phyloP scores from a whole-genome alignment of 306 rosid species.

The Urtica urens region DNA sequence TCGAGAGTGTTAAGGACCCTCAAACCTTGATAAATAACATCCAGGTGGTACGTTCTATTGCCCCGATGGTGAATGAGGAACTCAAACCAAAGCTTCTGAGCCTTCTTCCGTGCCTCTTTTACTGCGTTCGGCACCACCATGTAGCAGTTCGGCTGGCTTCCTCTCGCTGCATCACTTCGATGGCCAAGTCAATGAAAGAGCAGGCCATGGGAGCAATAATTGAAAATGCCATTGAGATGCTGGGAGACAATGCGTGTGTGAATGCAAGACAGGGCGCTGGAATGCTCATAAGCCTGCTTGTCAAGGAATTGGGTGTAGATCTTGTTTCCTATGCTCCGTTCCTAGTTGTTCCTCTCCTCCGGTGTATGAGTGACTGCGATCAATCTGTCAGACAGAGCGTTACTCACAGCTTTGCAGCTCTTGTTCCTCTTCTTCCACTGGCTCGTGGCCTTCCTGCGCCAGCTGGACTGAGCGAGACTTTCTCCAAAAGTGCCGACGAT shows the following conservation, averaged over 20 bases:
- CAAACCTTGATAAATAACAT: slow-evolving; percentile 85
- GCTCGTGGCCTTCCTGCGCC: slow-evolving; percentile 96
- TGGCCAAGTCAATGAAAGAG: slow-evolving; percentile 81
- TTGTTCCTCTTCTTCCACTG: slow-evolving; percentile 94
- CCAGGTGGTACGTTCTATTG: slow-evolving; percentile 80
- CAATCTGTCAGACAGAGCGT: slow-evolving; percentile 94
- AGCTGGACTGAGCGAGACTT: slow-evolving; percentile 48
- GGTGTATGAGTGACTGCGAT: slow-evolving; percentile 95
- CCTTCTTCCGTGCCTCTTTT: slow-evolving; percentile 78
- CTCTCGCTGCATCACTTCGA: slow-evolving; percentile 86
- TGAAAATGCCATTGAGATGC: slow-evolving; percentile 80
- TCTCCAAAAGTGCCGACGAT: slow-evolving; percentile 64
- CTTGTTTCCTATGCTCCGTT: slow-evolving; percentile 85
- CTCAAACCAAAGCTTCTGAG: slow-evolving; percentile 74
- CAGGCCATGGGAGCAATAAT: slow-evolving; percentile 76
- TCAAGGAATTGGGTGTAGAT: slow-evolving; percentile 83
- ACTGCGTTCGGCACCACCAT: slow-evolving; percentile 68
- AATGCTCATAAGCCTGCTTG: slow-evolving; percentile 91
- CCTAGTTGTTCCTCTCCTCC: slow-evolving; percentile 86
- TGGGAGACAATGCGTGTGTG: slow-evolving; percentile 68
- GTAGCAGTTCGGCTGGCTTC: slow-evolving; percentile 96
- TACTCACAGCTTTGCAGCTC: slow-evolving; percentile 98
- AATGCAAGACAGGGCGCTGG: slow-evolving; percentile 96
- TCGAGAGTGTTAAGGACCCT: slow-evolving; percentile 62
- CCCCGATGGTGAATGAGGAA: slow-evolving; percentile 60